These are phyloP conservation scores for Oryza punctata DNA, from an alignment of 176 grass and related monocot species.

Conservation along the genomic window DNA sequence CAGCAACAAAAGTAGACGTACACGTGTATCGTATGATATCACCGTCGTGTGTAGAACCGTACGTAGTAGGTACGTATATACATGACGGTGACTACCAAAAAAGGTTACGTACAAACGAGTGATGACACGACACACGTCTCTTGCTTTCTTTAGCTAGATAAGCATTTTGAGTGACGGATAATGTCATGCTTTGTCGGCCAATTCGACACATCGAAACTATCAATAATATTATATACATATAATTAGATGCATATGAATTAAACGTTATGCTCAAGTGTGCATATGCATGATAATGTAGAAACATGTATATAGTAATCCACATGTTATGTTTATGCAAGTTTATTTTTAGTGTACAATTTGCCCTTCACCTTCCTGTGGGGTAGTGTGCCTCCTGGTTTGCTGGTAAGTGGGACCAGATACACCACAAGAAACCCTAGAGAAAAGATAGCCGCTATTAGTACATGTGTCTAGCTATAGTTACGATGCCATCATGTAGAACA, in stretches of 20 bases:
- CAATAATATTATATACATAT: not conserved
- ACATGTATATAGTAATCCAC: not conserved
- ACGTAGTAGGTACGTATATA: not conserved
- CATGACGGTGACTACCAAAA: constrained; percentile 3
- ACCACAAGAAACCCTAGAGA: too few relatives aligned
- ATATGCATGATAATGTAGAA: not conserved
- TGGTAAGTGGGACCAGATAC: constrained; percentile 30
- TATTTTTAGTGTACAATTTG: not conserved
- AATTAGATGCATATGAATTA: not conserved
- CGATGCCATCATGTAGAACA: constrained; percentile 18
- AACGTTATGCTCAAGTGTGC: not conserved
- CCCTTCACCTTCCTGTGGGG: constrained; percentile 18
- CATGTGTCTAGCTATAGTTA: not conserved
- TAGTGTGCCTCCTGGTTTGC: constrained; percentile 34
- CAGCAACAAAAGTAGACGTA: not conserved
- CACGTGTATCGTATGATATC: not conserved
- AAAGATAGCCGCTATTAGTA: too few relatives aligned
- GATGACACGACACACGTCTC: constrained; percentile 1
- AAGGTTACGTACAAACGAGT: not conserved
- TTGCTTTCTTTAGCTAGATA: not conserved
- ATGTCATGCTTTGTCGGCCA: constrained; percentile 39
- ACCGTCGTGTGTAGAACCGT: not conserved
- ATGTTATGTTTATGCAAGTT: not conserved
- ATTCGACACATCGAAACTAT: constrained; percentile 18
- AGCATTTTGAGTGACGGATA: constrained; percentile 3